phyloP scores from a whole-genome alignment of 345 rosid species.

The Dipteronia sinensis region DNA sequence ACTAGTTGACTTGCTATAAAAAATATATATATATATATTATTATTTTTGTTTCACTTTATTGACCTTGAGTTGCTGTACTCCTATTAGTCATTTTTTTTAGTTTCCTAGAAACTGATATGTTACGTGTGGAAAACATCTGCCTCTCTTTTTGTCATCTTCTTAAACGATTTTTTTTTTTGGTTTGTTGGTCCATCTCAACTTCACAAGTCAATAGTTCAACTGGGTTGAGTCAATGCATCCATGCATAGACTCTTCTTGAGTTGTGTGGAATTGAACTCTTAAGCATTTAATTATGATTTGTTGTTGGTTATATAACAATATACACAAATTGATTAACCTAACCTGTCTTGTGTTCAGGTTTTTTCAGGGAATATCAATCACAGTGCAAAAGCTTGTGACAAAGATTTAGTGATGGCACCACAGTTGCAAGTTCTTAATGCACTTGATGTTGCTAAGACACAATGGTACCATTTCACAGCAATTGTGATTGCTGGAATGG shows the following conservation, averaged over 20 bases:
- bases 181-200: background rate
- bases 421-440: slow-evolving; percentile 47
- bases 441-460: slow-evolving; percentile 64
- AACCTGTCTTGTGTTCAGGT: background rate
- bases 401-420: slow-evolving; percentile 38
- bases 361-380: background rate
- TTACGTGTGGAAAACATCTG: background rate
- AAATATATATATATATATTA: no score
- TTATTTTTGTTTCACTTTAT: no score
- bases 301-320: background rate
- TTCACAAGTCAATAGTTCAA: background rate
- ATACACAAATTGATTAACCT: no score
- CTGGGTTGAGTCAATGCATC: background rate
- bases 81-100: no score
- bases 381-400: slow-evolving; percentile 2
- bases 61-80: no score
- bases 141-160: background rate
- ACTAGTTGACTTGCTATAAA: no score
- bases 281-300: background rate
- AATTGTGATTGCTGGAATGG: slow-evolving; percentile 80
- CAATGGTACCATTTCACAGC: slow-evolving; percentile 67
- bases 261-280: background rate
- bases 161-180: background rate
- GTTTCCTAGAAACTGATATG: background rate
- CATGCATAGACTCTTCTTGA: no score